Evolutionary conservation across 2,329 filamentous ascomycete species (phyloP).

Genomic region (Trichophyton schoenleinii): DNA sequence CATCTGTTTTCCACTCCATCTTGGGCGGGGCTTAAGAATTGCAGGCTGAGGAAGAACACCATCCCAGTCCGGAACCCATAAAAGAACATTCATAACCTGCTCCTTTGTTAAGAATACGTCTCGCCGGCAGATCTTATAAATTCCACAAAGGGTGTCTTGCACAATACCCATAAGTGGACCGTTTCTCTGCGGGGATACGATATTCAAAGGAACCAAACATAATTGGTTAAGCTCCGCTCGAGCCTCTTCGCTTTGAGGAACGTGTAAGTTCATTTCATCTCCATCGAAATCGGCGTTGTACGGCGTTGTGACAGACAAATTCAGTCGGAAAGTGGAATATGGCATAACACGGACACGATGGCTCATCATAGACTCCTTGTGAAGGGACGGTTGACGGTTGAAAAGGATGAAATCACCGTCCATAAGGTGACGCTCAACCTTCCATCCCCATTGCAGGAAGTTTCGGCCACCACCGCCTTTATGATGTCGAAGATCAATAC

Average conservation of each 20-base stretch:
- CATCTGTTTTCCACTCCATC: conserved; percentile 98
- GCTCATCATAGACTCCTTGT: conserved; percentile 99
- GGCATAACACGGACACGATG: conserved; percentile 97
- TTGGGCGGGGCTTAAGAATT: conserved; percentile 81
- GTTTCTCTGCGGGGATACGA: conserved; percentile 95
- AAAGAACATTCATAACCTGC: conserved; percentile 87
- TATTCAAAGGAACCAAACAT: conserved; percentile 95
- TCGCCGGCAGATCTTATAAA: conserved; percentile 90
- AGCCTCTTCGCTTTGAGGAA: conserved; percentile 93
- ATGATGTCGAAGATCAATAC: conserved; percentile 89
- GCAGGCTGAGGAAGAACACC: conserved; percentile 84
- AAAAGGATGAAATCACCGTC: conserved; percentile 98
- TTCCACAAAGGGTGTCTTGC: conserved; percentile 89
- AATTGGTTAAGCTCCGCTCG: conserved; percentile 88
- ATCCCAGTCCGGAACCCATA: conserved; percentile 98
- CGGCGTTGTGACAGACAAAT: conserved; percentile 91
- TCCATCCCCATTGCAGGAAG: conserved; percentile 89
- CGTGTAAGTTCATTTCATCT: conserved; percentile 99
- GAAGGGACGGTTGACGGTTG: conserved; percentile 96
- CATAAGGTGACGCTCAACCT: conserved; percentile 91
- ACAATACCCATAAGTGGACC: conserved; percentile 98
- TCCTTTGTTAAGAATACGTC: conserved; percentile 86
- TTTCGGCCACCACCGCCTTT: conserved; percentile 69
- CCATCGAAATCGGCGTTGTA: conserved; percentile 99
- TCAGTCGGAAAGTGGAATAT: conserved; percentile 95